A percentile compares a stretch with the other conserved stretches of the same genome.
These are phyloP conservation scores for Citrus medica DNA, from an alignment of 345 rosid genomes.

Conservation along the genomic window DNA sequence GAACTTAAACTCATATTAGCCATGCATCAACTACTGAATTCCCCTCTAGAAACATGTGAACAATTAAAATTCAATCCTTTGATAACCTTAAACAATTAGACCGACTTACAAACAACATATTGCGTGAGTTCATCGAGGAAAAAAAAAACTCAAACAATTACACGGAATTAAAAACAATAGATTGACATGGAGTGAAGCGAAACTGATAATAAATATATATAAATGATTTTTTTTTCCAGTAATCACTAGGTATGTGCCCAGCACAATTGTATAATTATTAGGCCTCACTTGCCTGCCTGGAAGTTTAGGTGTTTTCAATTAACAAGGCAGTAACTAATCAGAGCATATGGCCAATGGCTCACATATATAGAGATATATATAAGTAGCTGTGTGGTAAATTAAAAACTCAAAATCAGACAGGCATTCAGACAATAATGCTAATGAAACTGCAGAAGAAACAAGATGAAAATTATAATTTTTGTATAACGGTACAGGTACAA, in stretches of 20 bases:
- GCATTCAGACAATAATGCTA: not conserved
- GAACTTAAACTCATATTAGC: too few relatives aligned
- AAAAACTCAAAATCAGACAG: not conserved
- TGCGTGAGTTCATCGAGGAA: too few relatives aligned
- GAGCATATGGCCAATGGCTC: not conserved
- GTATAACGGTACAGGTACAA: conserved; percentile 7
- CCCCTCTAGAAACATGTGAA: too few relatives aligned
- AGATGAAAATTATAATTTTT: not conserved
- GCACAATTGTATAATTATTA: not conserved
- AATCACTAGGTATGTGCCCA: not conserved
- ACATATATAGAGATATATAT: not conserved
- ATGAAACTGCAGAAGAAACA: not conserved
- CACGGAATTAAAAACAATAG: not conserved
- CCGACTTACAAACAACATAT: not conserved
- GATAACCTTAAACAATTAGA: not conserved
- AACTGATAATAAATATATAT: too few relatives aligned
- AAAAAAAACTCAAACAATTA: too few relatives aligned
- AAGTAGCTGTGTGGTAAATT: not conserved
- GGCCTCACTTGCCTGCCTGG: not conserved
- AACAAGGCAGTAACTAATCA: not conserved
- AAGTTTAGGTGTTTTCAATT: not conserved
- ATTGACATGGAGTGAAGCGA: not conserved
- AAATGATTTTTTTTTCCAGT: too few relatives aligned
- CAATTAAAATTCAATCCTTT: too few relatives aligned
- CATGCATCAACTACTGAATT: too few relatives aligned